Evolutionary conservation across 2,329 filamentous ascomycete genomes (phyloP).

Genomic region (Venturia carpophila): DNA sequence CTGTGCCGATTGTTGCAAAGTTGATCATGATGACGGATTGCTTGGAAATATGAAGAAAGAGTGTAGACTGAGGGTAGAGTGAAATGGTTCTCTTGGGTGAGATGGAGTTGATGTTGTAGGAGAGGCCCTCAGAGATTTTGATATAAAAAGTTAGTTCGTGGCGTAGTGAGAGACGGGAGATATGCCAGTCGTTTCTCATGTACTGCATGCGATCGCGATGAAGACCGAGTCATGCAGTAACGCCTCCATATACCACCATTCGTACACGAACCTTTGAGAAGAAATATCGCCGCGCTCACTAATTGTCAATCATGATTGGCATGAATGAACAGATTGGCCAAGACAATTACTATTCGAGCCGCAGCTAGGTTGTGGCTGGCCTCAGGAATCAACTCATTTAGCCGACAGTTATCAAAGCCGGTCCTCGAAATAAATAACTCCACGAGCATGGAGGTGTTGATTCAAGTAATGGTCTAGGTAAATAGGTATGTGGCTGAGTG

Average conservation of each 20-base stretch:
- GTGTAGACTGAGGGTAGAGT: not conserved
- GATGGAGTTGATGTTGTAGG: not conserved
- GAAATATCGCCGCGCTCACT: too few species aligned
- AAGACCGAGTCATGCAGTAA: constrained; percentile 1
- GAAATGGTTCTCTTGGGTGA: not conserved
- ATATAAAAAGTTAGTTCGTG: not conserved
- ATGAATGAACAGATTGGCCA: too few species aligned
- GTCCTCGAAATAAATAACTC: not conserved
- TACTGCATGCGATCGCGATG: not conserved
- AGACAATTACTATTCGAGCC: too few species aligned
- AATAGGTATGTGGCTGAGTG: not conserved
- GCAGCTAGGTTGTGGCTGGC: too few species aligned
- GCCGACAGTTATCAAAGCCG: too few species aligned
- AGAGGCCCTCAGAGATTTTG: not conserved
- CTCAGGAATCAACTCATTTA: too few species aligned
- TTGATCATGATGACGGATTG: constrained; percentile 26
- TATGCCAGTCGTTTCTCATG: not conserved
- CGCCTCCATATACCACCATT: not conserved
- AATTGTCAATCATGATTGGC: too few species aligned
- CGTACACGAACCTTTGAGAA: too few species aligned
- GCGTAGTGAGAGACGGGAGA: not conserved
- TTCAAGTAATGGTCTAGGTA: not conserved
- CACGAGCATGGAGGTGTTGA: not conserved
- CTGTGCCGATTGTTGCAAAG: constrained; percentile 41
- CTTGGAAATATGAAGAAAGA: not conserved